Base-by-base conservation (phyloP, 2,329 filamentous ascomycete genomes). In the Alternaria alternata region DNA sequence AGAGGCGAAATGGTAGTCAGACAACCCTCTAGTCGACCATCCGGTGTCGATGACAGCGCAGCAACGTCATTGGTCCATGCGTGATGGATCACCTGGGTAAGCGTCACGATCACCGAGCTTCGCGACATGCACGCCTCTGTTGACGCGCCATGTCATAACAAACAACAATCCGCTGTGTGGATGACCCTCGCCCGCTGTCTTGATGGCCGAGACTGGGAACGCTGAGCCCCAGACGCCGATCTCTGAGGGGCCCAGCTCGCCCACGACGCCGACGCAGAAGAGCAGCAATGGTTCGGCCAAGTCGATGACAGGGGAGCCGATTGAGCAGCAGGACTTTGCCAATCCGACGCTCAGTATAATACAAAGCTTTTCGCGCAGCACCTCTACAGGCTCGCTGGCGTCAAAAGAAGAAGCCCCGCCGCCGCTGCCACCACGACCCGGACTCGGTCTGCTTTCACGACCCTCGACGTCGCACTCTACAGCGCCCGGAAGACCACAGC, bases 351-450 rank as follows among this genome's bases (percentile, higher is more conserved):
- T 76, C 44, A 74, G 65, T 53, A 69, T 77, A 41, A 76, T 77
- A 62, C 65, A 68, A 46, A 71, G 59, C 34, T 46, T 66, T 9
- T 74, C 74, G 8, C 70, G 67, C 24, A 69, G 61, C 16, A 63
- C 71, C 3, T 76, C 75, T 2, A 59, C 54, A 7, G 74, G 69
- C 53, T 72, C 73, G 4, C 51, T 66, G 18, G 62, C 66, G 11
- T 78, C 77, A 11, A 56, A 77, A 64, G 82, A 84, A 72, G 83
- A 83, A 57, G 80, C 78, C 20, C 84, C 83, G 55, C 86, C 86
- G 64, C 85, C 85, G 54, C 80, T 87, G 53, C 86, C 86, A n/a
- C 84, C 86, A 28, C 82, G 85, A 57, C 82, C 82, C 22, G 78
- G 77, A 26, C 59, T 68, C 2, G 79, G 72, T 54, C 63, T 74